Conservation (phyloP, 768 basidiomycete genomes). For the Tulasnella sp. region DNA sequence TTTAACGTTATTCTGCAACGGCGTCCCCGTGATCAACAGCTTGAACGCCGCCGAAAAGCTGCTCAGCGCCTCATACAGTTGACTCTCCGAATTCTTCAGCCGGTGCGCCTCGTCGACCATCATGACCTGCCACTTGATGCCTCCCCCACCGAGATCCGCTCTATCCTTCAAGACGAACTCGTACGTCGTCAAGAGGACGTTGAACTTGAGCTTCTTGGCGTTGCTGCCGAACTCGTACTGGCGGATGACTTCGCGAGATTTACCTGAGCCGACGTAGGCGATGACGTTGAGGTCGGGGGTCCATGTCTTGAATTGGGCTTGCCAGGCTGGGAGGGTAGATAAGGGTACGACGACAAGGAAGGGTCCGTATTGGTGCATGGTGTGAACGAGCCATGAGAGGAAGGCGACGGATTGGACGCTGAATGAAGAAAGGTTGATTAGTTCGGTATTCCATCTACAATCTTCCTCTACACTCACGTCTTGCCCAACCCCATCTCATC, state of each 20-base stretch:
- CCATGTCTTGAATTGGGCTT: slow-evolving; percentile 87
- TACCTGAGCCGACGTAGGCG: slow-evolving; percentile 85
- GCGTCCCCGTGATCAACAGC: slow-evolving; percentile 95
- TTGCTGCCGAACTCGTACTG: slow-evolving; percentile 83
- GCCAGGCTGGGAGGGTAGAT: slow-evolving; percentile 98
- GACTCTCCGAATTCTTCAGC: slow-evolving; percentile 94
- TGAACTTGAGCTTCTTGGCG: slow-evolving; percentile 64
- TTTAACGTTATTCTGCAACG: slow-evolving; percentile 97
- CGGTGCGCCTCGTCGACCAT: slow-evolving; percentile 98
- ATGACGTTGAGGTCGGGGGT: slow-evolving; percentile 95
- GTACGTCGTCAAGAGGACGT: slow-evolving; percentile 93
- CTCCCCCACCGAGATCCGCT: slow-evolving; percentile 55
- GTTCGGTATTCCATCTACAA: background rate
- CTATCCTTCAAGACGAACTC: slow-evolving; percentile 87
- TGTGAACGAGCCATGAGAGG: slow-evolving; percentile 89
- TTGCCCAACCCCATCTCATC: slow-evolving; percentile 99
- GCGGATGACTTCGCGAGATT: slow-evolving; percentile 83
- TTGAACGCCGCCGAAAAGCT: slow-evolving; percentile 85
- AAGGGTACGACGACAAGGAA: slow-evolving; percentile 96
- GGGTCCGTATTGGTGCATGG: slow-evolving; percentile 86
- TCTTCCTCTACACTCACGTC: slow-evolving; percentile 32
- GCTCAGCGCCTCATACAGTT: slow-evolving; percentile 86
- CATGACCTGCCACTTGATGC: slow-evolving; percentile 95
- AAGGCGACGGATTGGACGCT: slow-evolving; percentile 94
- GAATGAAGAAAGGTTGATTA: background rate